A percentile compares a stretch with the other conserved stretches of the same genome.
These are phyloP conservation scores for Tephrocybe sp. DNA, from an alignment of 768 basidiomycete genomes.

Conservation along the genomic window DNA sequence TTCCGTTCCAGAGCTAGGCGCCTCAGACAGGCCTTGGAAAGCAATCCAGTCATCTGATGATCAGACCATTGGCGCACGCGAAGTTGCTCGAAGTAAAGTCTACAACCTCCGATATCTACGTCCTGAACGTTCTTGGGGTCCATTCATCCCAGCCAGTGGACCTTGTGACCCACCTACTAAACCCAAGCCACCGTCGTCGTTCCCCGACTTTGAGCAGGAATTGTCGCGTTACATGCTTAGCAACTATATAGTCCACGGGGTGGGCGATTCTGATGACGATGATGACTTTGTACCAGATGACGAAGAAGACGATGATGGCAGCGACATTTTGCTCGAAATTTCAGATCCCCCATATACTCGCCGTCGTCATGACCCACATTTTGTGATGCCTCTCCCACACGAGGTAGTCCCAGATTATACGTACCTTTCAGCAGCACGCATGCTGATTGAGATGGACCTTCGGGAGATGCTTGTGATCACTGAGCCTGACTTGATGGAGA, in stretches of 20 bases:
- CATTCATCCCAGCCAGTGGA: slow-evolving; percentile 25
- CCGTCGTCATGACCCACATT: slow-evolving; percentile 13
- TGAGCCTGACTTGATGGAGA: not conserved
- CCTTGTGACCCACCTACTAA: not conserved
- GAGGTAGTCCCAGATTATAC: slow-evolving; percentile 44
- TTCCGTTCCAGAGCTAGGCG: slow-evolving; percentile 16
- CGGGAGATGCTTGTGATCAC: slow-evolving; percentile 29
- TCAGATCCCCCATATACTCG: slow-evolving; percentile 15
- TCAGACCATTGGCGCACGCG: slow-evolving; percentile 21
- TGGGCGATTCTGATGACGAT: slow-evolving; percentile 14
- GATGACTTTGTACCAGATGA: slow-evolving; percentile 17
- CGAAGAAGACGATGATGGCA: slow-evolving; percentile 12
- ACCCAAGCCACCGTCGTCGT: not conserved
- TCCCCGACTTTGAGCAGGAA: slow-evolving; percentile 15
- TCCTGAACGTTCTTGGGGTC: slow-evolving; percentile 31
- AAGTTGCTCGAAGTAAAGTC: slow-evolving; percentile 29
- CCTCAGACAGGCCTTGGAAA: not conserved
- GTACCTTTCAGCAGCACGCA: slow-evolving; percentile 48
- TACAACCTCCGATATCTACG: slow-evolving; percentile 34
- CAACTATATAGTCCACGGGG: slow-evolving; percentile 2
- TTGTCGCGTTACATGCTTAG: slow-evolving; percentile 12
- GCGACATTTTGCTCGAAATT: slow-evolving; percentile 8
- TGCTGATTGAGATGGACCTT: slow-evolving; percentile 51
- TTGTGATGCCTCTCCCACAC: slow-evolving; percentile 19
- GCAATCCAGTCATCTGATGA: slow-evolving; percentile 1